Conservation (phyloP, 1,284 basidiomycete genomes). For the Tremellales sp. region DNA sequence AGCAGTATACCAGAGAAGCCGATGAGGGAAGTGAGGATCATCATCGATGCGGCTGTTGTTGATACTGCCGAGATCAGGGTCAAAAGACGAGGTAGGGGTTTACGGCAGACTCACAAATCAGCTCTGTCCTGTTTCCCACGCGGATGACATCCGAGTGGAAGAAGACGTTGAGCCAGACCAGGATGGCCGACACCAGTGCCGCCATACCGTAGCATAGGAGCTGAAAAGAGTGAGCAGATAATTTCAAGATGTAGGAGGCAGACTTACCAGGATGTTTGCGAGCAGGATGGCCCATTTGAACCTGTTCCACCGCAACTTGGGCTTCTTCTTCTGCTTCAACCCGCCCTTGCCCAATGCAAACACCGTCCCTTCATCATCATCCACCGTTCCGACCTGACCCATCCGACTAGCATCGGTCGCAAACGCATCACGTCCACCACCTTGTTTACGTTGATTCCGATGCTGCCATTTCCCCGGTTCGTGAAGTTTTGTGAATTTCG, state of each 20-base stretch:
- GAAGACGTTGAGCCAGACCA: conserved; percentile 66
- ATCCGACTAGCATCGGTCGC: conserved; percentile 37
- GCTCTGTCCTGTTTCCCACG: conserved; percentile 59
- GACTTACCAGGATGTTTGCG: conserved; percentile 56
- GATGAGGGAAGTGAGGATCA: conserved; percentile 61
- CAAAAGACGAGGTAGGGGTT: background rate
- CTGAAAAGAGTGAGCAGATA: background rate
- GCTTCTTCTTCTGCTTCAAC: conserved; percentile 48
- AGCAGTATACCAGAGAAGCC: conserved; percentile 66
- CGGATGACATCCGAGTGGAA: conserved; percentile 59
- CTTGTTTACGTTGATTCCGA: conserved; percentile 47
- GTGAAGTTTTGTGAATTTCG: conserved; percentile 58
- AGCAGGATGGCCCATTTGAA: conserved; percentile 66
- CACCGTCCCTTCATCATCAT: conserved; percentile 58
- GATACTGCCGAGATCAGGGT: conserved; percentile 50
- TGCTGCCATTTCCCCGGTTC: conserved; percentile 50
- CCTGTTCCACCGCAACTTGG: conserved; percentile 59
- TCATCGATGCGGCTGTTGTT: conserved; percentile 56
- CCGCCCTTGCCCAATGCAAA: conserved; percentile 46
- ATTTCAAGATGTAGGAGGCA: background rate
- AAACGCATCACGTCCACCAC: conserved; percentile 63
- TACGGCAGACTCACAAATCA: conserved; percentile 50
- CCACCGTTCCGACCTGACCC: conserved; percentile 56
- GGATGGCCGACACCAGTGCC: conserved; percentile 56
- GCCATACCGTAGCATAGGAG: conserved; percentile 56